Percentiles rank a stretch among this genome's conserved stretches.
These are phyloP conservation scores for Opeltia flavorubescens DNA, from an alignment of 495 filamentous ascomycete genomes.

Conservation along the genomic window DNA sequence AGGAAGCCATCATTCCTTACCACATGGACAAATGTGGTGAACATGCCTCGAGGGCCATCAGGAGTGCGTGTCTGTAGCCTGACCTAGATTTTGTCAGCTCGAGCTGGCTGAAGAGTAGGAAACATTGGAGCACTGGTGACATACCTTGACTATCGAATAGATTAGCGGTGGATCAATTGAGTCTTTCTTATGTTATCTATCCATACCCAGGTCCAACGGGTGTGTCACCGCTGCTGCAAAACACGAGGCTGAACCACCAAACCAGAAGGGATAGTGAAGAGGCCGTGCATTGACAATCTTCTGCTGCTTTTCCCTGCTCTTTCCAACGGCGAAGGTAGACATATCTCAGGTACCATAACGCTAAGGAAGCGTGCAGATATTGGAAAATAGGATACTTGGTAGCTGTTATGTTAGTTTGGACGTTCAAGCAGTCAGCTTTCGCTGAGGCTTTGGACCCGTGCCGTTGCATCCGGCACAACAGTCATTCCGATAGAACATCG, in stretches of 20 bases:
- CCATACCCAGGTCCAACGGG: conserved; percentile 27
- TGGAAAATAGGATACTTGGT: too few relatives aligned
- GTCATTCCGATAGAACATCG: too few relatives aligned
- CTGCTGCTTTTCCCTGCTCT: too few relatives aligned
- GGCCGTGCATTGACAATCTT: too few relatives aligned
- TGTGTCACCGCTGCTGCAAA: conserved; percentile 29
- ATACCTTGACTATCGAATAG: conserved; percentile 13
- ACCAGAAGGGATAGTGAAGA: conserved; percentile 27
- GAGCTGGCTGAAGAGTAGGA: neutral
- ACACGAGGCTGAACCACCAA: conserved; percentile 30
- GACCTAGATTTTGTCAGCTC: conserved; percentile 19
- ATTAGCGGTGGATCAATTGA: conserved; percentile 4
- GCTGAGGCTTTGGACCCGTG: too few relatives aligned
- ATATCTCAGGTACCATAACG: too few relatives aligned
- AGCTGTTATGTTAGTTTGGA: too few relatives aligned
- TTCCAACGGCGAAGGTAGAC: too few relatives aligned
- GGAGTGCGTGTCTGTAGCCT: conserved; percentile 56
- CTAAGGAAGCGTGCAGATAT: too few relatives aligned
- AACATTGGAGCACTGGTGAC: neutral
- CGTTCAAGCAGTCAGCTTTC: too few relatives aligned
- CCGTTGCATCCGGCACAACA: too few relatives aligned
- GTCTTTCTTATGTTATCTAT: neutral
- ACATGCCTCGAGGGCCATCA: conserved; percentile 21
- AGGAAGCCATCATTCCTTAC: conserved; percentile 17
- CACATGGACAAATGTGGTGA: conserved; percentile 21